These are phyloP conservation scores for Pseudogymnoascus destructans DNA, from an alignment of 2,329 filamentous ascomycete species.

Conservation along the genomic window DNA sequence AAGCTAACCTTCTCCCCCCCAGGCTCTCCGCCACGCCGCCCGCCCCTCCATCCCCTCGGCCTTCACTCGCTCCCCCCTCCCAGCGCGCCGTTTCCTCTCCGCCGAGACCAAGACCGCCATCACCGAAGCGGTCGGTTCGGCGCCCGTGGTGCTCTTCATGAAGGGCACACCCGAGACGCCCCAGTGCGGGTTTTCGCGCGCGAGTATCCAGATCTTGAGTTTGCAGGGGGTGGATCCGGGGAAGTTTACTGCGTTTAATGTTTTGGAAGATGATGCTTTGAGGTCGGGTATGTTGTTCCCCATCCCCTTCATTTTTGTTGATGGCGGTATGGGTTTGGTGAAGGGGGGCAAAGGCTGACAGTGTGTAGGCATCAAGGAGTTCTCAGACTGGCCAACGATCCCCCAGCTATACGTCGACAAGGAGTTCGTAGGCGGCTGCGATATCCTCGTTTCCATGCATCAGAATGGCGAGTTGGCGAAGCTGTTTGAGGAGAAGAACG, in stretches of 20 bases:
- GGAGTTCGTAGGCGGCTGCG: slow-evolving; percentile 95
- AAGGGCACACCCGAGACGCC: slow-evolving; percentile 95
- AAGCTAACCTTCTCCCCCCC: background rate
- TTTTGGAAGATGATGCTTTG: slow-evolving; percentile 80
- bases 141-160: slow-evolving; percentile 97
- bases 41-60: no score
- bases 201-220: slow-evolving; percentile 86
- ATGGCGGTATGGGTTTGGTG: no score
- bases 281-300: slow-evolving; percentile 63
- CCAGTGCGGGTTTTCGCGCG: slow-evolving; percentile 92
- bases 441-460: slow-evolving; percentile 95
- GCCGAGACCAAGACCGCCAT: slow-evolving; percentile 70
- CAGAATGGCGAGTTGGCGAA: slow-evolving; percentile 88
- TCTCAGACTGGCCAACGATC: slow-evolving; percentile 98
- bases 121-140: slow-evolving; percentile 74
- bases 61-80: background rate
- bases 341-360: background rate
- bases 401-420: slow-evolving; percentile 91
- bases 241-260: slow-evolving; percentile 98
- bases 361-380: slow-evolving; percentile 76
- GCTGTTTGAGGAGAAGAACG: slow-evolving; percentile 79
- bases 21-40: background rate
- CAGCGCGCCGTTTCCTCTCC: slow-evolving; percentile 54
- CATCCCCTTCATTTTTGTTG: no score
- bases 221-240: slow-evolving; percentile 87